phyloP scores from a whole-genome alignment of 2,329 filamentous ascomycete genomes.

The Colletotrichum simmondsii region DNA sequence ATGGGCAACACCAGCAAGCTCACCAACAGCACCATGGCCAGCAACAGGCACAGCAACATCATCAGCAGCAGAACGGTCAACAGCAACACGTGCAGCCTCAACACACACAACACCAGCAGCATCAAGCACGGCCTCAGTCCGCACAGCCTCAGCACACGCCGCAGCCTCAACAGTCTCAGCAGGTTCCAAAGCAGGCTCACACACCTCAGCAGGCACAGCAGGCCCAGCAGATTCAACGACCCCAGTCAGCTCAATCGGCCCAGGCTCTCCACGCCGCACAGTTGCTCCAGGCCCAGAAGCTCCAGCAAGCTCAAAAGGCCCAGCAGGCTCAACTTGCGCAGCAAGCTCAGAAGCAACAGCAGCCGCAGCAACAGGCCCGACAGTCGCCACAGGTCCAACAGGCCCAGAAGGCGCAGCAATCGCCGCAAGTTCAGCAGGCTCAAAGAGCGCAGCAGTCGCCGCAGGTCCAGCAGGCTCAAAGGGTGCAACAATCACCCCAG shows the following conservation, averaged over 20 bases:
- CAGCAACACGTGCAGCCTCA: constrained; percentile 25
- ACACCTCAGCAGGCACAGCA: constrained; percentile 39
- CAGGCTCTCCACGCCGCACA: constrained; percentile 4
- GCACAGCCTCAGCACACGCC: constrained; percentile 1
- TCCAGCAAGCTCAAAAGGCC: constrained; percentile 31
- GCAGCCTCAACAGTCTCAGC: constrained; percentile 41
- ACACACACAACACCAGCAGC: constrained; percentile 5
- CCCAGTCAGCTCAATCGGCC: constrained; percentile 37
- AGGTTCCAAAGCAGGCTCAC: constrained; percentile 39
- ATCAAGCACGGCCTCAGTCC: constrained; percentile 12
- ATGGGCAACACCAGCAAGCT: constrained; percentile 35
- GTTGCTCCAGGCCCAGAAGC: constrained; percentile 36
- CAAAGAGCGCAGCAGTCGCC: neutral
- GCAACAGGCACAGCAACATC: constrained; percentile 26
- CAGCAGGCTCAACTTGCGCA: constrained; percentile 42
- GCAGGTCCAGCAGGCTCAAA: constrained; percentile 28
- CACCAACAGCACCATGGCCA: constrained; percentile 31
- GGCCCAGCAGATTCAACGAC: constrained; percentile 15
- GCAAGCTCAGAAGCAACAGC: constrained; percentile 37
- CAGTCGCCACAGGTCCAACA: constrained; percentile 38
- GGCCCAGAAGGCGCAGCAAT: neutral
- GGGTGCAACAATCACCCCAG: neutral
- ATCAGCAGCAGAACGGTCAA: constrained; percentile 27
- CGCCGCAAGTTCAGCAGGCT: constrained; percentile 5
- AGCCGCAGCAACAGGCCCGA: constrained; percentile 41